Evolutionary conservation across 2,329 filamentous ascomycete species (phyloP).

Genomic region (Aspergillus bombycis): DNA sequence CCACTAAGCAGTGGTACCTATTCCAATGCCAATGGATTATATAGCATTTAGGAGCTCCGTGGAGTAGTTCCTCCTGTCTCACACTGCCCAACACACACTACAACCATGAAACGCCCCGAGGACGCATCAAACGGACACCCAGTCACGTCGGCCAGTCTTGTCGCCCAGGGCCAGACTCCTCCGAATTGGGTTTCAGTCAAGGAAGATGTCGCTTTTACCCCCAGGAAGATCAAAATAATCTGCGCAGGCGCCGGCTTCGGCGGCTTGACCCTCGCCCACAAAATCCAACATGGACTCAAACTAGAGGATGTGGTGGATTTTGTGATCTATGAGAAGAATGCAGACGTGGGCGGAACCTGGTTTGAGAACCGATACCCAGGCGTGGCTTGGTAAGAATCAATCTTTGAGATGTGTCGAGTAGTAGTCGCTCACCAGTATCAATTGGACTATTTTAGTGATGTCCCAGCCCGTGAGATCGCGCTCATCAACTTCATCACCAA

Average conservation of each 20-base stretch:
- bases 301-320: constrained; percentile 31
- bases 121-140: not conserved
- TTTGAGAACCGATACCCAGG: constrained; percentile 34
- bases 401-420: not conserved
- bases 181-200: not conserved
- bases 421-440: not conserved
- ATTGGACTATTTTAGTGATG: constrained; percentile 16
- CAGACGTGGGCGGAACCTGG: constrained; percentile 32
- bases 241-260: constrained; percentile 30
- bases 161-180: not conserved
- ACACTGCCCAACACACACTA: not conserved
- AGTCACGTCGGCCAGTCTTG: not conserved
- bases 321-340: constrained; percentile 32
- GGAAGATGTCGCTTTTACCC: constrained; percentile 1
- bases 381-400: constrained; percentile 28
- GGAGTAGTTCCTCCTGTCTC: not conserved
- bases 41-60: not conserved
- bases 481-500: not conserved
- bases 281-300: constrained; percentile 37
- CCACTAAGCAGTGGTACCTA: not conserved
- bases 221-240: constrained; percentile 10
- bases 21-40: not conserved
- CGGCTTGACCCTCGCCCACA: constrained; percentile 43
- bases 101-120: not conserved
- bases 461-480: constrained; percentile 15